Percentiles rank a stretch among this genome's conserved stretches.
phyloP scores from a whole-genome alignment of 805 yeast species.

The Kuraishia molischiana region DNA sequence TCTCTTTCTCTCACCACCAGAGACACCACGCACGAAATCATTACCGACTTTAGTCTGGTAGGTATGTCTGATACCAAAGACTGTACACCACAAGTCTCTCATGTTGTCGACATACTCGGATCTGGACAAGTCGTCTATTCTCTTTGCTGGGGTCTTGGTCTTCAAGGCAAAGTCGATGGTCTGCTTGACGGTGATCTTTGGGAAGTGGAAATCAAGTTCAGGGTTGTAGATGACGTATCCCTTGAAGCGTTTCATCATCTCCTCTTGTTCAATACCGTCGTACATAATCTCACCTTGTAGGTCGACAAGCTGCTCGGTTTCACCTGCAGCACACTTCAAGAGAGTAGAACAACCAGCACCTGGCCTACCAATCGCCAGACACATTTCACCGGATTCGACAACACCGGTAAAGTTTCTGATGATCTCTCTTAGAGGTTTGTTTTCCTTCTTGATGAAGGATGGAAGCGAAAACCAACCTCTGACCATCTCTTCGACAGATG shows the following conservation, averaged over 20 bases:
- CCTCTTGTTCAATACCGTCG: conserved; percentile 50
- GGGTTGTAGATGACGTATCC: conserved; percentile 50
- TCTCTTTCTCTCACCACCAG: conserved; percentile 84
- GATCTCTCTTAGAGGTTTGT: conserved; percentile 20
- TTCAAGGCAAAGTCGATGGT: conserved; percentile 64
- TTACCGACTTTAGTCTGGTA: conserved; percentile 35
- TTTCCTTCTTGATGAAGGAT: conserved; percentile 19
- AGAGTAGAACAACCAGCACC: conserved; percentile 60
- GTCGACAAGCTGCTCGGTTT: conserved; percentile 25
- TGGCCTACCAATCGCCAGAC: conserved; percentile 45
- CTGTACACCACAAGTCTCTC: conserved; percentile 29
- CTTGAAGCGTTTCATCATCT: conserved; percentile 48
- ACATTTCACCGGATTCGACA: conserved; percentile 41
- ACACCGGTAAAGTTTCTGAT: conserved; percentile 13
- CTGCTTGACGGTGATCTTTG: conserved; percentile 65
- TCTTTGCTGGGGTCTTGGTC: conserved; percentile 52
- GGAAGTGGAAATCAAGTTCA: conserved; percentile 65
- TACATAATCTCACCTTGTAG: conserved; percentile 47
- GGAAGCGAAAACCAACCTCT: conserved; percentile 23
- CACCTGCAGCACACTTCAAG: conserved; percentile 36
- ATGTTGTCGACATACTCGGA: conserved; percentile 34
- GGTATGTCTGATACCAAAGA: conserved; percentile 53
- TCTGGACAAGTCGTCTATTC: conserved; percentile 38
- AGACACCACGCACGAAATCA: conserved; percentile 48
- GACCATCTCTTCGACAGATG: conserved; percentile 32